Evolutionary conservation across 2,329 filamentous ascomycete species (phyloP).

Genomic region (Fusarium sp.): DNA sequence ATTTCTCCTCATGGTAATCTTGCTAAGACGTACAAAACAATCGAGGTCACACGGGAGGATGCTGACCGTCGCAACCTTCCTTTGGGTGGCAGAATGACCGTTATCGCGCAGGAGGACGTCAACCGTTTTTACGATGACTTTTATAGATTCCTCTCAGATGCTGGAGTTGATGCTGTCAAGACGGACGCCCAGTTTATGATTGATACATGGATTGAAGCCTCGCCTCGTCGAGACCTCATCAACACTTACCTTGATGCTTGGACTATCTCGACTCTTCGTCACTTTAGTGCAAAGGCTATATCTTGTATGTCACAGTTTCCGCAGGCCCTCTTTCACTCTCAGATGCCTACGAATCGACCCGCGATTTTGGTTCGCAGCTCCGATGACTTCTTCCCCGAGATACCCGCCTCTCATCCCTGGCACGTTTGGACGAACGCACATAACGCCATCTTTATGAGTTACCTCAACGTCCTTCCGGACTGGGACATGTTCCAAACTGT

Average conservation of each 20-base stretch:
- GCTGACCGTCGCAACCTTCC: slow-evolving; percentile 60
- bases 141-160: slow-evolving; percentile 80
- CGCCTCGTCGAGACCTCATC: slow-evolving; percentile 77
- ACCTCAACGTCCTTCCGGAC: slow-evolving; percentile 89
- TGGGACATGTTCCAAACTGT: slow-evolving; percentile 78
- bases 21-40: slow-evolving; percentile 81
- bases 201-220: slow-evolving; percentile 77
- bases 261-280: slow-evolving; percentile 79
- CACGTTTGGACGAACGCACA: slow-evolving; percentile 96
- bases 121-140: slow-evolving; percentile 88
- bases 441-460: slow-evolving; percentile 83
- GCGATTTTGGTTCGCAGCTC: slow-evolving; percentile 84
- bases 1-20: slow-evolving; percentile 81
- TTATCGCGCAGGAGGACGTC: slow-evolving; percentile 81
- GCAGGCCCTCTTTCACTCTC: slow-evolving; percentile 85
- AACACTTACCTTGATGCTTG: slow-evolving; percentile 86
- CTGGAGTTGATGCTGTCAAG: slow-evolving; percentile 88
- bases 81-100: slow-evolving; percentile 73
- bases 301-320: slow-evolving; percentile 96
- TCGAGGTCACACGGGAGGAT: slow-evolving; percentile 66
- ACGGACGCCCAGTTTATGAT: slow-evolving; percentile 93
- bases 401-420: slow-evolving; percentile 87
- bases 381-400: slow-evolving; percentile 90
- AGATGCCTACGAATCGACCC: slow-evolving; percentile 81
- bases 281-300: slow-evolving; percentile 83